Evolutionary conservation across 768 basidiomycete species (phyloP), one percentile per base, ranked within the genome.

Genomic region (Auricularia cornea): DNA sequence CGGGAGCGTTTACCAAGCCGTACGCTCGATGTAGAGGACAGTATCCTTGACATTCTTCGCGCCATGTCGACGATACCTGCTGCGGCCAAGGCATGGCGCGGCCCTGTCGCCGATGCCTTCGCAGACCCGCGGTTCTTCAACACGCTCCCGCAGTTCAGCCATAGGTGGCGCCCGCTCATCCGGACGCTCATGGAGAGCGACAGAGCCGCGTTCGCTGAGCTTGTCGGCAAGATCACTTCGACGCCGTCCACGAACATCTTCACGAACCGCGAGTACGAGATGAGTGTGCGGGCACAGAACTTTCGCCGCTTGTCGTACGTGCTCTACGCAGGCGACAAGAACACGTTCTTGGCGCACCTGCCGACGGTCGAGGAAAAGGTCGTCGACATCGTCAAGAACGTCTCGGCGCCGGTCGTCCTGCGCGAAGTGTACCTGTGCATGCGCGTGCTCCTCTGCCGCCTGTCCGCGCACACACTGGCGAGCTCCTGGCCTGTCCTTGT

Each of bases 401-500:
- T 86, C 18, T 78, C 89, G 1, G 85, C 92, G 3, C 87, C 94
- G 1, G 80, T 89, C 59, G 94, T 99, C 0, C 91, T 94, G 71
- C 89, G 89, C 69, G 96, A 99, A 74, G 77, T 80, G 10, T 99
- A 94, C 73, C 81, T 98, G 16, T 98, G 94, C 70, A 84, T 98
- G 59, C 83, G 97, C 12, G 90, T 98, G 2, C 75, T 98, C 23
- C 81, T 98, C 54, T 98, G 93, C 71, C 86, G 97, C 18, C 80
- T 98, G 59, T 91, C 92, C 3, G 83, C 90, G 2, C 92, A 95
- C 70, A 97, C 96, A 70, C 72, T 99, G 70, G 88, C 90, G 10
- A 95, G 94, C 68, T 92, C 98, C 74, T 98, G 97, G 96, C 96
- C 97, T 1, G 90, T 96, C 51, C 81, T 99, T 51, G 72, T 98